These are phyloP conservation scores for Entomortierella parvispora DNA, from an alignment of 192 early-diverging fungal genomes.

Conservation along the genomic window DNA sequence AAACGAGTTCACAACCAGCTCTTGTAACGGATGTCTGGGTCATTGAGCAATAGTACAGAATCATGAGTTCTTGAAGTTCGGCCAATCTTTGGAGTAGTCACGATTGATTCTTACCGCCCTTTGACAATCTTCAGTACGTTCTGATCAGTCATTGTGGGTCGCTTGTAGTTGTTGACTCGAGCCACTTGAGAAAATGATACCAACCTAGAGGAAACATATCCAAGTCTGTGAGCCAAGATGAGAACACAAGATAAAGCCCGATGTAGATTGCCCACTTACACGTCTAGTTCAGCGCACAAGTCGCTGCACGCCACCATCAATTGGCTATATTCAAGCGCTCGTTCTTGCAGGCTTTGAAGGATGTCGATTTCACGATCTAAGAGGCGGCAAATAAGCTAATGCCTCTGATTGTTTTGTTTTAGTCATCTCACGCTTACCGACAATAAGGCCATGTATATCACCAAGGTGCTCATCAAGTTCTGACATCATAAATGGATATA, in stretches of 20 bases:
- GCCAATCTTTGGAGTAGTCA: no score
- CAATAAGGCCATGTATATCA: constrained; percentile 86
- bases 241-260: no score
- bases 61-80: no score
- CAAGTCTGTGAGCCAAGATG: no score
- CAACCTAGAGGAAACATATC: constrained; percentile 50
- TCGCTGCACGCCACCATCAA: constrained; percentile 52
- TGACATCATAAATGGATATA: constrained; percentile 19
- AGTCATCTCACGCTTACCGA: constrained; percentile 53
- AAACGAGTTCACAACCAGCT: constrained; percentile 67
- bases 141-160: constrained; percentile 66
- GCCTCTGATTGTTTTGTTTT: background rate
- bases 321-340: constrained; percentile 53
- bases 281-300: constrained; percentile 74
- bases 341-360: constrained; percentile 75
- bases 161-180: constrained; percentile 58
- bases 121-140: constrained; percentile 67
- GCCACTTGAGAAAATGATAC: constrained; percentile 73
- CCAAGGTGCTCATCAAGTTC: constrained; percentile 84
- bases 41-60: no score
- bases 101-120: constrained; percentile 66
- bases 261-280: constrained; percentile 62
- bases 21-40: constrained; percentile 75
- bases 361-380: constrained; percentile 88
- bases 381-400: background rate